Base-by-base conservation (phyloP, 1,284 basidiomycete species). In the Moesziomyces globuligerus region DNA sequence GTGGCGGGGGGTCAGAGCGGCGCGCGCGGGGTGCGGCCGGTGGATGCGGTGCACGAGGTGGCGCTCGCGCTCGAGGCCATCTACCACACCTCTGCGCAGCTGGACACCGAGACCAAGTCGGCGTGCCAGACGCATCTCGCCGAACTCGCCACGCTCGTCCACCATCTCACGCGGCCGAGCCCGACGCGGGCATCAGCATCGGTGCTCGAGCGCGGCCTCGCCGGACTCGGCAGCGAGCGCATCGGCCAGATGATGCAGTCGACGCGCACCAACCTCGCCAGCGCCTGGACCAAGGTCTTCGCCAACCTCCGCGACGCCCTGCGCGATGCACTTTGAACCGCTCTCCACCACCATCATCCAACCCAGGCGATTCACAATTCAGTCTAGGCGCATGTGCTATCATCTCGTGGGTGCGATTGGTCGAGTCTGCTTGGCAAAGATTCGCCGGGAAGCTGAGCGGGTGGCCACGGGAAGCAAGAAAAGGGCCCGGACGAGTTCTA, bases 111-210 rank as follows among this genome's bases (percentile, higher is more conserved):
- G n/a, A 13, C 34, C 2, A 50, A 32, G 13, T n/a, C 61, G 13
- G 50, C 49, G 0, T 43, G 40, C 44, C 49, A 53, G 17, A 48
- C 68, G 13, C 68, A 71, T 24, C 45, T 71, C 4, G 57, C 57
- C 6, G 61, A 71, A 25, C 61, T 66, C 4, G 57, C 68, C 5
- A 71, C 54, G 9, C 50, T 71, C 1, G 43, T 61, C 47, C 51
- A 61, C 25, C 61, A 71, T 26, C 46, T 65, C 7, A 50, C 57
- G 18, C 54, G 50, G n/a, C 11, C 49, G 2, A 26, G n/a, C 3
- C 11, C 8, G n/a, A 11, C 24, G 4, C 15, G 10, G 13, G 25
- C 17, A 1, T 8, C 43, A n/a, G 23, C 48, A n/a, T 20, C 29
- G 1, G 60, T 60, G 28, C 34, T 71, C 36, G 28, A 57, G 13